phyloP scores from a whole-genome alignment of 2,329 filamentous ascomycete species.

The Verticillium longisporum region DNA sequence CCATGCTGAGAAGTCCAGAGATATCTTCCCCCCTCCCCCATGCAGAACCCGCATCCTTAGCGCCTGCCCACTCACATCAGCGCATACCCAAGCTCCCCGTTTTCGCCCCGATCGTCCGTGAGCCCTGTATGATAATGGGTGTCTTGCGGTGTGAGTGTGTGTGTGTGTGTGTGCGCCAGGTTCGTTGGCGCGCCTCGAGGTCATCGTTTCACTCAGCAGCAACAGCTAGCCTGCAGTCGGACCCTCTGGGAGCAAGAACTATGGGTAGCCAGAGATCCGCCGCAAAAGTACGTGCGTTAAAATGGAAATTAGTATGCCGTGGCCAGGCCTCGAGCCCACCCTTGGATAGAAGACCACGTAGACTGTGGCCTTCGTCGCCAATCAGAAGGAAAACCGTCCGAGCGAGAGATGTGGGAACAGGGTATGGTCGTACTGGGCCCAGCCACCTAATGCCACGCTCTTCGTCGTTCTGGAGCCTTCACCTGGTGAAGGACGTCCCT shows the following conservation, averaged over 20 bases:
- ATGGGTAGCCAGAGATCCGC: background rate
- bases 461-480: background rate
- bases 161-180: background rate
- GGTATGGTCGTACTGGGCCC: background rate
- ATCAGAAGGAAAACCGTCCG: background rate
- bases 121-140: background rate
- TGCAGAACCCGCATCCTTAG: background rate
- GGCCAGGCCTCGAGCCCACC: background rate
- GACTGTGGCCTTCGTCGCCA: background rate
- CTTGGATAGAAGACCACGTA: background rate
- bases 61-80: background rate
- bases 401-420: background rate
- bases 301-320: background rate
- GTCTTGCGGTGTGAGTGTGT: background rate
- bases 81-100: background rate
- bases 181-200: background rate
- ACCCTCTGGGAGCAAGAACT: background rate
- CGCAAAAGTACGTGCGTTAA: background rate
- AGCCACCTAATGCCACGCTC: background rate
- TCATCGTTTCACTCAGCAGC: background rate
- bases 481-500: background rate
- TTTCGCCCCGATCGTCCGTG: background rate
- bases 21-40: background rate
- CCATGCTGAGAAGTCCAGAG: background rate
- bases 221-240: background rate